Conservation (phyloP, 768 basidiomycete genomes). For the Phanerodontia chrysosporium region DNA sequence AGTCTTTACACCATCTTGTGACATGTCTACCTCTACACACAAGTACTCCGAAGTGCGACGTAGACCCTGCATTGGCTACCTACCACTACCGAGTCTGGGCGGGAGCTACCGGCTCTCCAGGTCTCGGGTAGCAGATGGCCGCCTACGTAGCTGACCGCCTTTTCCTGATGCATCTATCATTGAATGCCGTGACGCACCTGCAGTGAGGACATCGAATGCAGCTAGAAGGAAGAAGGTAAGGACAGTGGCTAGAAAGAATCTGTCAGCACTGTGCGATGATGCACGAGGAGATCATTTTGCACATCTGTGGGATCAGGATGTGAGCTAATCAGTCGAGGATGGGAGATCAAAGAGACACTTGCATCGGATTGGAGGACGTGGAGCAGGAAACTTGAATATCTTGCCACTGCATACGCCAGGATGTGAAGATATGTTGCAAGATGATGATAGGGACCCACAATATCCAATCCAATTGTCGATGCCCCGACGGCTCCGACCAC, state of each 20-base stretch:
- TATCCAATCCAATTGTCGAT: constrained; percentile 7
- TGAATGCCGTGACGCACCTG: neutral
- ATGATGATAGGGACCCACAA: neutral
- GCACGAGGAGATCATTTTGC: neutral
- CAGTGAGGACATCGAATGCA: constrained; percentile 11
- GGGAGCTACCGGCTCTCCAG: no score
- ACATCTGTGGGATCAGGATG: neutral
- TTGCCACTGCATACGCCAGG: neutral
- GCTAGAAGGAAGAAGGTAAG: constrained; percentile 8
- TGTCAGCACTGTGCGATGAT: neutral
- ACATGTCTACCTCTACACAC: no score
- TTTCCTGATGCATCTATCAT: neutral
- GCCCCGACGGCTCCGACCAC: neutral
- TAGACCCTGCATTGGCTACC: no score
- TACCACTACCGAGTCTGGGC: no score
- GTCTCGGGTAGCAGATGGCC: no score
- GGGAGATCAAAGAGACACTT: neutral
- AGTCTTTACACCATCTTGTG: no score
- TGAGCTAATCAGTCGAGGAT: neutral
- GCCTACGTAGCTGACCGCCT: no score
- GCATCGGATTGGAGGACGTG: constrained; percentile 10
- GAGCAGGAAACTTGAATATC: constrained; percentile 8
- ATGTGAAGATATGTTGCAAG: neutral
- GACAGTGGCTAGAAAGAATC: neutral
- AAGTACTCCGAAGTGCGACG: no score